A percentile compares a stretch with the other conserved stretches of the same genome.
These are phyloP conservation scores for Hymenoscyphus albidus DNA, from an alignment of 2,329 filamentous ascomycete genomes.

Conservation along the genomic window DNA sequence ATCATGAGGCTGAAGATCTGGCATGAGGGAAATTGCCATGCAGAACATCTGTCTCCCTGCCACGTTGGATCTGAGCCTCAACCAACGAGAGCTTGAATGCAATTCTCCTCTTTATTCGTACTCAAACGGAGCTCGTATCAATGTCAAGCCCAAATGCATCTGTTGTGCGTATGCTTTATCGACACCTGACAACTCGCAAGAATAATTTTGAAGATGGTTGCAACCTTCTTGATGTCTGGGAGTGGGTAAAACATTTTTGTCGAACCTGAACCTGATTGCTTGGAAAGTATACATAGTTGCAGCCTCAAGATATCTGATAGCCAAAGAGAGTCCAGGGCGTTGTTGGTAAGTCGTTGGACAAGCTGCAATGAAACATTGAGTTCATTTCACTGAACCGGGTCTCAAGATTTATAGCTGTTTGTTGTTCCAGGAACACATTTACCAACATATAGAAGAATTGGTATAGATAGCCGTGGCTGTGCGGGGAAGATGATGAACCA, in stretches of 20 bases:
- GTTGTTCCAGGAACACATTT: not conserved
- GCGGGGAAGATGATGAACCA: too few relatives aligned
- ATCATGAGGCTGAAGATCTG: not conserved
- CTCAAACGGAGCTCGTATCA: not conserved
- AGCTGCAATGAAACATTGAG: too few relatives aligned
- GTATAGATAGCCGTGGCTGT: too few relatives aligned
- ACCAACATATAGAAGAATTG: too few relatives aligned
- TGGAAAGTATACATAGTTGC: not conserved
- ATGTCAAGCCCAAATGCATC: not conserved
- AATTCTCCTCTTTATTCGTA: not conserved
- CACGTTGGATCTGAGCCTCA: not conserved
- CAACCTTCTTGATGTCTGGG: not conserved
- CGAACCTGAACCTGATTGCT: not conserved
- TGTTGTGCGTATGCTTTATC: not conserved
- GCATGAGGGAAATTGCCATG: not conserved
- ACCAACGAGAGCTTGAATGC: not conserved
- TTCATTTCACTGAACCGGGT: not conserved
- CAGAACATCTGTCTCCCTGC: not conserved
- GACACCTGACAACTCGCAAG: not conserved
- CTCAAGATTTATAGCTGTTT: not conserved
- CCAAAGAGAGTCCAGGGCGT: not conserved
- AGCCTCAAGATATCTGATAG: not conserved
- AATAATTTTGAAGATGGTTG: not conserved
- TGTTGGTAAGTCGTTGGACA: too few relatives aligned
- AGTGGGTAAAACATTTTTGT: not conserved